Conservation (phyloP, 345 rosid genomes). For the Cardamine chenopodiifolia region DNA sequence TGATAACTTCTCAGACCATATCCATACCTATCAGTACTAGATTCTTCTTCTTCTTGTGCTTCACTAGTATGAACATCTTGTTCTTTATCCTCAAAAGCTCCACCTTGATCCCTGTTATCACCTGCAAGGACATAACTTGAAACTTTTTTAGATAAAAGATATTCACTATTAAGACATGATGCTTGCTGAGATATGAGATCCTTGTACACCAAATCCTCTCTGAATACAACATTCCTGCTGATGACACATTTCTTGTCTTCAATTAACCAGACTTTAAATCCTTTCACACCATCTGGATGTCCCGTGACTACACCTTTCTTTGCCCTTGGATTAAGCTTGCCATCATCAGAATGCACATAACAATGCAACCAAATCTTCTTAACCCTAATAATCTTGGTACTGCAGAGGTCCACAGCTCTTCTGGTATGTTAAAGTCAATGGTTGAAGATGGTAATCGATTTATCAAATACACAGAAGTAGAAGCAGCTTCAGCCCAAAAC, state of each 20-base stretch:
- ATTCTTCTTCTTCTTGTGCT: neutral
- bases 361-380: neutral
- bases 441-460: neutral
- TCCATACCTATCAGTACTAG: no score
- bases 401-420: neutral
- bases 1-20: no score
- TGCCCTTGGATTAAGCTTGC: neutral
- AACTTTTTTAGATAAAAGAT: no score
- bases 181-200: no score
- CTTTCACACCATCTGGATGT: neutral
- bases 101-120: no score
- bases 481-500: neutral
- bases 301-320: neutral
- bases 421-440: neutral
- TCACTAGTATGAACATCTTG: no score
- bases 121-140: no score
- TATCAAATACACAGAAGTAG: neutral
- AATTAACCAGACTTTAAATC: neutral
- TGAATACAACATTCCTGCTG: neutral
- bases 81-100: no score
- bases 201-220: no score
- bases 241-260: neutral
- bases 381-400: neutral
- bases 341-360: neutral
- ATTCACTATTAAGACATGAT: no score